A percentile compares a stretch with the other conserved stretches of the same genome.
Conservation (phyloP, 306 rosid genomes). For the Pterocarpus santalinus region DNA sequence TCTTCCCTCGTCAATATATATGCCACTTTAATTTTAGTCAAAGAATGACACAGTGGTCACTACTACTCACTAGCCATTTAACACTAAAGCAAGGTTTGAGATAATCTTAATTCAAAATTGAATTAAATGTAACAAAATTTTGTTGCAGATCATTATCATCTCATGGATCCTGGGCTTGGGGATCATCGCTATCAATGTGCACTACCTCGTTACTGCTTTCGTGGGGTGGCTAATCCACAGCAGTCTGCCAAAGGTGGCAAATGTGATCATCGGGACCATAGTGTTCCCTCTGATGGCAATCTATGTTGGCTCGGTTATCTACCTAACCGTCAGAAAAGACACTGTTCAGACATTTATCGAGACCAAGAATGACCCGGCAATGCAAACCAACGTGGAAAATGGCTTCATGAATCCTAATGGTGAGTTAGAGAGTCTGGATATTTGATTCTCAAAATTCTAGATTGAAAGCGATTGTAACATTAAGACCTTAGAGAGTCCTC, state of each 20-base stretch:
- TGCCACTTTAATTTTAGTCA: too few relatives aligned
- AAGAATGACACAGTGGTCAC: too few relatives aligned
- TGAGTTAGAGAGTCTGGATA: slow-evolving; percentile 38
- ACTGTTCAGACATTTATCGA: slow-evolving; percentile 59
- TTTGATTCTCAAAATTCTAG: background rate
- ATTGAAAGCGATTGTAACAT: background rate
- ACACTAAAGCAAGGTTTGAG: too few relatives aligned
- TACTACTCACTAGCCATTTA: too few relatives aligned
- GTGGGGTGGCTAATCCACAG: slow-evolving; percentile 81
- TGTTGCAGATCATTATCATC: slow-evolving; percentile 65
- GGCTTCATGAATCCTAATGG: slow-evolving; percentile 50
- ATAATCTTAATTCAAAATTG: background rate
- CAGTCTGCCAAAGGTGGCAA: slow-evolving; percentile 68
- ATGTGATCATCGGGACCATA: slow-evolving; percentile 69
- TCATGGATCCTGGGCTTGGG: slow-evolving; percentile 81
- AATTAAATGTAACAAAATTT: slow-evolving; percentile 1
- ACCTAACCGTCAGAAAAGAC: slow-evolving; percentile 77
- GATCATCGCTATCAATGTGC: slow-evolving; percentile 78
- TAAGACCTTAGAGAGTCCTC: background rate
- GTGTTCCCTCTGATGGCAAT: slow-evolving; percentile 85
- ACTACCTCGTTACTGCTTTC: slow-evolving; percentile 76
- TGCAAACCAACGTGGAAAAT: slow-evolving; percentile 64
- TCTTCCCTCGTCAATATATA: background rate
- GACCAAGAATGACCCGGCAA: slow-evolving; percentile 52
- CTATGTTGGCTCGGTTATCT: slow-evolving; percentile 63